Percentiles rank a stretch among this genome's conserved stretches.
Evolutionary conservation across 2,329 filamentous ascomycete species (phyloP).

Genomic region (Phoma sp.): DNA sequence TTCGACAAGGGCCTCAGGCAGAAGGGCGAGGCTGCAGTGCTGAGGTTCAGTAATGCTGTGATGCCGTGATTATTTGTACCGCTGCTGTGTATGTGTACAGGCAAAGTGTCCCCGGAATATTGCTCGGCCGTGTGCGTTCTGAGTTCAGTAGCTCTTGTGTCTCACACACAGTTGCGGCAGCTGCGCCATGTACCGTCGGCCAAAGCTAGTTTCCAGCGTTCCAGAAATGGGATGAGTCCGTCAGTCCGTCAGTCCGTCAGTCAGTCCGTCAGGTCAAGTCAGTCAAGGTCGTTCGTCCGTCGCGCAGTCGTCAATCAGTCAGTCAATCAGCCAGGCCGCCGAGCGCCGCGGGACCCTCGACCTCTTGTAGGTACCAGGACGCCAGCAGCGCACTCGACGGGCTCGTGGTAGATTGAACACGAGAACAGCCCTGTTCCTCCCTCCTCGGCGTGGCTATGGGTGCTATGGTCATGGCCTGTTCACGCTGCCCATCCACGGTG

Average conservation of each 20-base stretch:
- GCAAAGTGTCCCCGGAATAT: neutral
- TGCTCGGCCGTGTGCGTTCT: constrained; percentile 5
- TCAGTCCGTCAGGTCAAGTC: neutral
- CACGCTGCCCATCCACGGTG: neutral
- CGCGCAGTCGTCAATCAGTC: neutral
- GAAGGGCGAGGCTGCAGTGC: neutral
- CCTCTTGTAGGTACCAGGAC: constrained; percentile 7
- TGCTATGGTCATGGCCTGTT: constrained; percentile 1
- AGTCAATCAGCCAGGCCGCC: neutral
- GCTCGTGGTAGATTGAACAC: constrained; percentile 1
- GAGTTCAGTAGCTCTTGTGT: constrained; percentile 12
- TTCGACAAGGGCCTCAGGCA: neutral
- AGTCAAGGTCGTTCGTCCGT: neutral
- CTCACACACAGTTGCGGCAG: constrained; percentile 4
- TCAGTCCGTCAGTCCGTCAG: too few relatives aligned
- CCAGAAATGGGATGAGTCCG: too few relatives aligned
- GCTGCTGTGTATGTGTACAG: too few relatives aligned
- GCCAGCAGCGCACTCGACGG: neutral
- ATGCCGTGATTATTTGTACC: too few relatives aligned
- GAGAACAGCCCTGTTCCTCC: constrained; percentile 10
- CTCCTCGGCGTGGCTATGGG: constrained; percentile 4
- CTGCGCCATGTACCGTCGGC: constrained; percentile 4
- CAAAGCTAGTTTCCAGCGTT: neutral
- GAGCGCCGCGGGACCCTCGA: constrained; percentile 2
- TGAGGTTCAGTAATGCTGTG: neutral